phyloP scores from a whole-genome alignment of 1,139 yeast species.

The Meyerozyma athensensis region DNA sequence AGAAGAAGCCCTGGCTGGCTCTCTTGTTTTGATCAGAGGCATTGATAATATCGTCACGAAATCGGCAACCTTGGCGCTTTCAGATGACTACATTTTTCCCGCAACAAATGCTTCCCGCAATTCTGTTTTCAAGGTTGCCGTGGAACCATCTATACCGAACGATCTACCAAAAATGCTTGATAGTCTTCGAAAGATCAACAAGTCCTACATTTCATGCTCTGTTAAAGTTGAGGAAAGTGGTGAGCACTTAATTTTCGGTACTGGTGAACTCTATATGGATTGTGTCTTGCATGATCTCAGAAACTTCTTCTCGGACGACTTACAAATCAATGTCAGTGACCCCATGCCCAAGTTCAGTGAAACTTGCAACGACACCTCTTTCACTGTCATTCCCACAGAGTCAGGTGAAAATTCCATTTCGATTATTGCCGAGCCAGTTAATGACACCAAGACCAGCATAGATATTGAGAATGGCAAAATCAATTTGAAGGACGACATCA shows the following conservation, averaged over 20 bases:
- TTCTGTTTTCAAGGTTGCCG: constrained; percentile 74
- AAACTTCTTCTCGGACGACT: constrained; percentile 47
- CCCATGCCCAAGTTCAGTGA: constrained; percentile 82
- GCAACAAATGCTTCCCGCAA: constrained; percentile 37
- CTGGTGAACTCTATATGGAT: constrained; percentile 88
- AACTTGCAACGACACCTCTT: constrained; percentile 64
- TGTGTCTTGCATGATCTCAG: constrained; percentile 78
- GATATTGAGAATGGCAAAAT: constrained; percentile 57
- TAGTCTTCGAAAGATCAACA: constrained; percentile 59
- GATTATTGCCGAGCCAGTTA: constrained; percentile 74
- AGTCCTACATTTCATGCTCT: constrained; percentile 60
- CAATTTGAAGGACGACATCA: constrained; percentile 30
- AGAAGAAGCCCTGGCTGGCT: constrained; percentile 55
- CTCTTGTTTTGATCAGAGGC: constrained; percentile 64
- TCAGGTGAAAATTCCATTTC: constrained; percentile 58
- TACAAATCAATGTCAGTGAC: constrained; percentile 78
- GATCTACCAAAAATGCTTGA: constrained; percentile 71
- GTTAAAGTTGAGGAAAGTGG: constrained; percentile 85
- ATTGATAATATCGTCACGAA: constrained; percentile 52
- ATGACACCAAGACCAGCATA: constrained; percentile 38
- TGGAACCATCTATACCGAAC: constrained; percentile 77
- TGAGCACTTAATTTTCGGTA: constrained; percentile 73
- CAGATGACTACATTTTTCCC: constrained; percentile 6
- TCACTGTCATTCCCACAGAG: constrained; percentile 56
- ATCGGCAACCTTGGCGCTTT: constrained; percentile 13